Evolutionary conservation across 768 basidiomycete species (phyloP), one percentile per base, ranked within the genome.

Genomic region (Gymnopilus junonius): DNA sequence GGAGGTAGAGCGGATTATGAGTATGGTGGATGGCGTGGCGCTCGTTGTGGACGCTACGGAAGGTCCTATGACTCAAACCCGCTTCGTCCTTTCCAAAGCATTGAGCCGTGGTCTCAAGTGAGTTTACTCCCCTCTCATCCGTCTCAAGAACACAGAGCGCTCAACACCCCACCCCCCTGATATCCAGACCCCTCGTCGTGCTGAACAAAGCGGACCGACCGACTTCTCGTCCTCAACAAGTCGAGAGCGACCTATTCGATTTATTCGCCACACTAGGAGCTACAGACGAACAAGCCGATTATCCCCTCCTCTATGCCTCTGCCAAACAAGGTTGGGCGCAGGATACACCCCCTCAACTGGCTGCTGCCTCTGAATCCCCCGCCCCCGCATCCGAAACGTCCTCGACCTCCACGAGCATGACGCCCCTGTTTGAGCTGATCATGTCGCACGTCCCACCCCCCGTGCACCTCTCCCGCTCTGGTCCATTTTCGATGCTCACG

Each of bases 31-130:
- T 62, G 85, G 85, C 29, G 85, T 86, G 11, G 84, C 84, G 14
- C 77, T 87, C n/a, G 74, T 87, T 3, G 81, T 87, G 17, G 85
- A 87, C 64, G 84, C 85, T 2, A 85, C 86, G 1, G 85, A 87
- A 66, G 85, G 85, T 1, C 85, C 86, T 2, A 86, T 87, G 80
- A 86, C 84, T 2, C 86, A 87, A 69, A 87, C 85, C 0, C 73
- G 82, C 1, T 84, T 84, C 45, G 83, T 84, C 1, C 71, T 84
- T n/a, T 74, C 76, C 3, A 84, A 84, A 64, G 82, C 83, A 21
- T 68, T 84, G 8, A 74, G 67, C 39, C 74, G 79, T 20, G 81
- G 83, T 20, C 66, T 83, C 21, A 78, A 72, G 82, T 81, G 31
- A 60, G 78, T 71, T 29, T n/a, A n/a, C n/a, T n/a, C n/a, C n/a